These are phyloP conservation scores for Rhynchospora pubera DNA, from an alignment of 176 grass and related monocot genomes.

Conservation along the genomic window DNA sequence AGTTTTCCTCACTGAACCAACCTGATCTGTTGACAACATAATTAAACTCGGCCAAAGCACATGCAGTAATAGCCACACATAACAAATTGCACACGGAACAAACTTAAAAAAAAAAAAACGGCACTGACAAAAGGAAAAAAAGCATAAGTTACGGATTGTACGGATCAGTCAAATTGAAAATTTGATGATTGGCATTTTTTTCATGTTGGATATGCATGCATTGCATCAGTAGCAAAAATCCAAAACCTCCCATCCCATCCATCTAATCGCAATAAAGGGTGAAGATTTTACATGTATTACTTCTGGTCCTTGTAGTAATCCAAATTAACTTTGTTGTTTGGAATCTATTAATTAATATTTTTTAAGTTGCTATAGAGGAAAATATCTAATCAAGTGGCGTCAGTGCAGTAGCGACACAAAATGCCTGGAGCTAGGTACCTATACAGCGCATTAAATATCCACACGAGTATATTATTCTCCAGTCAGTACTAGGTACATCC, in stretches of 20 bases:
- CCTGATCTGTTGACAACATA: too few species aligned
- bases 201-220: not conserved
- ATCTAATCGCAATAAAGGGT: not conserved
- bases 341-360: not conserved
- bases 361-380: not conserved
- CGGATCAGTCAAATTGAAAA: not conserved
- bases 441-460: not conserved
- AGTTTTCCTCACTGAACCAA: too few species aligned
- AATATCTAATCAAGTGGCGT: not conserved
- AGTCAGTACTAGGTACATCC: not conserved
- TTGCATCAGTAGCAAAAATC: not conserved
- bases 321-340: not conserved
- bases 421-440: not conserved
- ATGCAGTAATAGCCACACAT: not conserved
- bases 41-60: too few species aligned
- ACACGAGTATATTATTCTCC: not conserved
- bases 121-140: not conserved
- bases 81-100: not conserved
- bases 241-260: conserved; percentile 4
- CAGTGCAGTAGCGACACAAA: not conserved
- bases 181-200: not conserved
- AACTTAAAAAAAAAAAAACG: too few species aligned
- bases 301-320: not conserved
- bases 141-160: not conserved
- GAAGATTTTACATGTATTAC: not conserved